Evolutionary conservation across 305 asterid genomes (phyloP).

Genomic region (Coffea humblotiana): DNA sequence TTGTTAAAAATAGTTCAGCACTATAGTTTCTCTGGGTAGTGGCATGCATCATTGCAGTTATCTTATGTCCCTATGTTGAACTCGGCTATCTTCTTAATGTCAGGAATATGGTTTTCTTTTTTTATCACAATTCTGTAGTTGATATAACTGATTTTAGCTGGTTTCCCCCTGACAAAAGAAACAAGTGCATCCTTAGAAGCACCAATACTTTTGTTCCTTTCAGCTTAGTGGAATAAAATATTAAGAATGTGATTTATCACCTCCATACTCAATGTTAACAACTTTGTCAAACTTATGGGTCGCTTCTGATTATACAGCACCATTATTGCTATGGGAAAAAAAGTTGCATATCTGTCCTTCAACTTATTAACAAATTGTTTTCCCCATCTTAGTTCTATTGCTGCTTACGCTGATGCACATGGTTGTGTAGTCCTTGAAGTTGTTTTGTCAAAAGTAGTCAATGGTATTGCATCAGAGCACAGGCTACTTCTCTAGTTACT

Average conservation of each 20-base stretch:
- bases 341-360: neutral
- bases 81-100: neutral
- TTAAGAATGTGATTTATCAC: neutral
- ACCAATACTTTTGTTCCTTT: neutral
- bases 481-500: neutral
- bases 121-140: constrained; percentile 1
- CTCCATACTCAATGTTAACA: neutral
- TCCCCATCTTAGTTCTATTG: neutral
- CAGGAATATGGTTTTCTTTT: neutral
- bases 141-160: neutral
- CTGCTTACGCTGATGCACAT: neutral
- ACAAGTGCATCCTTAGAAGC: neutral
- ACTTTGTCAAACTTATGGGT: neutral
- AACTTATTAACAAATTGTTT: neutral
- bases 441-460: neutral
- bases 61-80: neutral
- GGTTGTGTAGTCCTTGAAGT: neutral
- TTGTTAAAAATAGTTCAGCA: neutral
- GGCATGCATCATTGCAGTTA: neutral
- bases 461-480: neutral
- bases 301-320: constrained; percentile 2
- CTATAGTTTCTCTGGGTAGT: neutral
- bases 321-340: neutral
- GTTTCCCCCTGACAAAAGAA: neutral
- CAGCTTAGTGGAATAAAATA: neutral